A percentile compares a stretch with the other conserved stretches of the same genome.
Evolutionary conservation across 1,139 yeast genomes (phyloP).

Genomic region (Yamadazyma sp.): DNA sequence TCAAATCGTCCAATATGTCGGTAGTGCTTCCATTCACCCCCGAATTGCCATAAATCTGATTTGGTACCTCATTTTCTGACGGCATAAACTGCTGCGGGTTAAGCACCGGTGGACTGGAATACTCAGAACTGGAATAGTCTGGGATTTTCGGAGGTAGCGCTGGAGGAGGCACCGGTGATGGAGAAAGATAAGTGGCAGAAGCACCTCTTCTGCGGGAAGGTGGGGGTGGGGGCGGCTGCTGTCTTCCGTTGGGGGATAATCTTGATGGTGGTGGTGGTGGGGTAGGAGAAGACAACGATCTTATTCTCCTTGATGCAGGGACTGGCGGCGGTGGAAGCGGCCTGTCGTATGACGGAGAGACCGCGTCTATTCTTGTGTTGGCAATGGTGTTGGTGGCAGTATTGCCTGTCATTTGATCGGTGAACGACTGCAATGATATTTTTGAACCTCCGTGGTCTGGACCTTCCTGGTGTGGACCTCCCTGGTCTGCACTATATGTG

Average conservation of each 20-base stretch:
- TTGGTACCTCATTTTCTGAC: conserved; percentile 6
- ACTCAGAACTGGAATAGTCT: too few species aligned
- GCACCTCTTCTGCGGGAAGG: conserved; percentile 36
- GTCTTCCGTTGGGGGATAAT: conserved; percentile 15
- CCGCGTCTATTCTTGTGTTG: conserved; percentile 24
- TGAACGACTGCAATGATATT: conserved; percentile 41
- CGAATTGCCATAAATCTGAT: conserved; percentile 18
- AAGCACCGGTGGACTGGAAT: conserved; percentile 10
- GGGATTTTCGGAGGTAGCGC: conserved; percentile 35
- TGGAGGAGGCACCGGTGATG: conserved; percentile 24
- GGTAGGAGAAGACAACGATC: conserved; percentile 47
- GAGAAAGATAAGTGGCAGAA: conserved; percentile 14
- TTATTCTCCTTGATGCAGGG: conserved; percentile 33
- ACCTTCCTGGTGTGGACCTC: too few species aligned
- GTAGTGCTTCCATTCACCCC: conserved; percentile 45
- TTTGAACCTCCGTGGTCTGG: conserved; percentile 18
- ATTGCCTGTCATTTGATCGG: conserved; percentile 47
- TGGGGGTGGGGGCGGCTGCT: conserved; percentile 39
- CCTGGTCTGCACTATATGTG: too few species aligned
- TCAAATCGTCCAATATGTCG: conserved; percentile 58
- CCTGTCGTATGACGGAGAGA: conserved; percentile 25
- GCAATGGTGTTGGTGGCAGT: conserved; percentile 40
- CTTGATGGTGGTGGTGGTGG: conserved; percentile 35
- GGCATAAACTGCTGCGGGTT: conserved; percentile 4
- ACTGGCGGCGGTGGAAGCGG: conserved; percentile 43